A percentile compares a stretch with the other conserved stretches of the same genome.
These are phyloP conservation scores for Tetracladium maxilliforme DNA, from an alignment of 2,329 filamentous ascomycete genomes.

Conservation along the genomic window DNA sequence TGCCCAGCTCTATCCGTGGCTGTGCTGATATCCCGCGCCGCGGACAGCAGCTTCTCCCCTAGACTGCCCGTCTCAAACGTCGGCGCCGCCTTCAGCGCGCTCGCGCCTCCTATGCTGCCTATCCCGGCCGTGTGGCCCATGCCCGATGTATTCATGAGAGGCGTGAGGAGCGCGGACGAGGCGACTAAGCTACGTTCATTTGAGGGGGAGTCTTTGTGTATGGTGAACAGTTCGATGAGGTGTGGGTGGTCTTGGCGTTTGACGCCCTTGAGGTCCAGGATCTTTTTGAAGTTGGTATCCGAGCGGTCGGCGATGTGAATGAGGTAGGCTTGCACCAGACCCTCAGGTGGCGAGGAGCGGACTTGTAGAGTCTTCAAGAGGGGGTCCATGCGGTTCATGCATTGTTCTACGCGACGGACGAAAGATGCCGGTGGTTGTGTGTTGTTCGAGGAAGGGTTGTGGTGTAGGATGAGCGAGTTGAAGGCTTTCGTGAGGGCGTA, in stretches of 20 bases:
- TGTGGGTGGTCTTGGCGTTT: constrained; percentile 69
- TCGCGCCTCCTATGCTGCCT: constrained; percentile 26
- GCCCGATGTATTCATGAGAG: constrained; percentile 32
- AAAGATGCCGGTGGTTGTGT: constrained; percentile 38
- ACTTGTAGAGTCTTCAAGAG: constrained; percentile 96
- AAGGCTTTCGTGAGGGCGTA: constrained; percentile 78
- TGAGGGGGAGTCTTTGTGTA: constrained; percentile 62
- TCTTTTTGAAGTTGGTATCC: constrained; percentile 89
- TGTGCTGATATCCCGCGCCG: constrained; percentile 52
- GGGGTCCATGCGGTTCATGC: constrained; percentile 77
- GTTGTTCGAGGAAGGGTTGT: constrained; percentile 8
- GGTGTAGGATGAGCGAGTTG: constrained; percentile 47
- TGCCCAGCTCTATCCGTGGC: constrained; percentile 4
- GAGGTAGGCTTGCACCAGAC: constrained; percentile 89
- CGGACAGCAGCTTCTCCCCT: constrained; percentile 77
- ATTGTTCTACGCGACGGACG: constrained; percentile 71
- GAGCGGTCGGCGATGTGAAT: constrained; percentile 92
- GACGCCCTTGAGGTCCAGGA: constrained; percentile 90
- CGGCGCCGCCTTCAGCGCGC: constrained; percentile 23
- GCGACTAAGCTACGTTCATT: constrained; percentile 55
- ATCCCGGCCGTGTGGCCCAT: constrained; percentile 25
- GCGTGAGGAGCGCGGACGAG: constrained; percentile 55
- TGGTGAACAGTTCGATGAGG: constrained; percentile 70
- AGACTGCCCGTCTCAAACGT: constrained; percentile 72
- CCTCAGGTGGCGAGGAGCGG: constrained; percentile 78